Conservation (phyloP, 495 filamentous ascomycete genomes). For the Annulohypoxylon nitens region DNA sequence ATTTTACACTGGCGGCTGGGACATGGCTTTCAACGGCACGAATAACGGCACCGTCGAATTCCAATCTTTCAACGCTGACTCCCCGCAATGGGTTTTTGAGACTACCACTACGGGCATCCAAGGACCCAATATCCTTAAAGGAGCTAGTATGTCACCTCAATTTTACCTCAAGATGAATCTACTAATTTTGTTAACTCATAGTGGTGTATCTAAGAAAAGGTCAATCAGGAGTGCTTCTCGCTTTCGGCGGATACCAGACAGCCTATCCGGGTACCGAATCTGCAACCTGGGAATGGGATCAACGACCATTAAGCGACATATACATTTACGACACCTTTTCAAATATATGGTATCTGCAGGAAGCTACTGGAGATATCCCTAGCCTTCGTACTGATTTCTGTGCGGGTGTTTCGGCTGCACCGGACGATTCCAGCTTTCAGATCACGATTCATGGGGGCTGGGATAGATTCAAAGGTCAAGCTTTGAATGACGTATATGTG, state of each 20-base stretch:
- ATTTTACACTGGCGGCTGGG: slow-evolving; percentile 33
- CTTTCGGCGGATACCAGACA: slow-evolving; percentile 36
- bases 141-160: slow-evolving; percentile 14
- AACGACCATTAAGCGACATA: slow-evolving; percentile 54
- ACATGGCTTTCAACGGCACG: slow-evolving; percentile 10
- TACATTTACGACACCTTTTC: slow-evolving; percentile 66
- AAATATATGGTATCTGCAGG: slow-evolving; percentile 68
- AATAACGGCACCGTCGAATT: slow-evolving; percentile 34
- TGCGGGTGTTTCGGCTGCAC: slow-evolving; percentile 64
- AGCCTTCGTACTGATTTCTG: slow-evolving; percentile 65
- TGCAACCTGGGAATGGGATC: slow-evolving; percentile 6
- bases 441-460: slow-evolving; percentile 61
- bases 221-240: slow-evolving; percentile 23
- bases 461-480: slow-evolving; percentile 42
- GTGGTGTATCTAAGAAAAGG: slow-evolving; percentile 38
- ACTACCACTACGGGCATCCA: slow-evolving; percentile 20
- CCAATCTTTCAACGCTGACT: background rate
- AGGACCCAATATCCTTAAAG: slow-evolving; percentile 12
- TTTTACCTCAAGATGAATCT: background rate
- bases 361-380: slow-evolving; percentile 62
- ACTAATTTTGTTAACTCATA: slow-evolving; percentile 6
- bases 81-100: slow-evolving; percentile 15
- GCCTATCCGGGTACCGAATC: slow-evolving; percentile 16
- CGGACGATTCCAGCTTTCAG: slow-evolving; percentile 63
- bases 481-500: slow-evolving; percentile 70